Evolutionary conservation across 306 rosid genomes (phyloP), one percentile per base, ranked within the genome.

Genomic region (Betula pendula): DNA sequence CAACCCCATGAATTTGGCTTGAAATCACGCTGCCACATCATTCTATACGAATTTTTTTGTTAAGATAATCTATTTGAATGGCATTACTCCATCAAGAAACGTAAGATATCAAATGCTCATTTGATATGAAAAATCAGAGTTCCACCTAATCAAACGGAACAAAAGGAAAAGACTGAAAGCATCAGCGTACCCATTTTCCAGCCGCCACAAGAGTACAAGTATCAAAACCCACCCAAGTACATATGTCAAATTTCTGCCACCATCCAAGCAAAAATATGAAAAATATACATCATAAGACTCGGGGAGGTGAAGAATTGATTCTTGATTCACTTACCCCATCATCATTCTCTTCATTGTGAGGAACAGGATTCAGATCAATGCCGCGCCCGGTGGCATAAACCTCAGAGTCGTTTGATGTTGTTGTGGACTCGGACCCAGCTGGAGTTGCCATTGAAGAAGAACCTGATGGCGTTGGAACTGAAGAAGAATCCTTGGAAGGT

Each of bases 391-490:
- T 76, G 6, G 71, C 81, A 51, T 76, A 83, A 51, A 45, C 81
- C 77, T 77, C 87, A 3, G 88, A 81, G 53, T 79, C 82, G 71
- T 69, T 75, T 17, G 87, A 82, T 48, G 87, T 77, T 31, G 45
- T 79, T 51, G 83, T 72, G 24, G 88, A 89, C 69, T 86, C 90
- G 0, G 86, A 70, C 33, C 76, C 77, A 9, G 75, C 80, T 24
- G 86, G 71, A 7, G 81, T 75, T n/a, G 70, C 79, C 70, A 72
- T 8, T 31, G 81, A 77, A 14, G 77, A 53, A 52, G 87, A 75
- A 16, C 72, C 73, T 9, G 79, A 75, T 4, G 58, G 65, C 44
- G 72, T 65, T 7, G 35, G 83, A 48, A n/a, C 78, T 0, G 79
- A 35, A 19, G 82, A 73, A 62, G 89, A 81, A 69, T 82, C 87